These are phyloP conservation scores for Ustilago shanxiensis DNA, from an alignment of 1,284 basidiomycete species.

Conservation along the genomic window DNA sequence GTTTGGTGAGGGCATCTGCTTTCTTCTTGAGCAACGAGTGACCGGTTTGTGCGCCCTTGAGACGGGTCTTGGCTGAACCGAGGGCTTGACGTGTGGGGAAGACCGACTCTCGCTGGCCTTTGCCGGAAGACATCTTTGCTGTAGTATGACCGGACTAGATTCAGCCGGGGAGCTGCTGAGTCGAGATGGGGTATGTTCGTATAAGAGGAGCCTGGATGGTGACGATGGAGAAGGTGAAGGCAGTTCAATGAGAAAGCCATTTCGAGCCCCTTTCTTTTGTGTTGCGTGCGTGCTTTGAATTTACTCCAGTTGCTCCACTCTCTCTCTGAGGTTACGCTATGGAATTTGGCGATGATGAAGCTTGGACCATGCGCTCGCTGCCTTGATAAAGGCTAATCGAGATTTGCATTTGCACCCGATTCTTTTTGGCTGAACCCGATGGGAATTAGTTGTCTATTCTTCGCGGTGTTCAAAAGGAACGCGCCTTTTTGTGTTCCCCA, in stretches of 20 bases:
- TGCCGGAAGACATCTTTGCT: slow-evolving; percentile 80
- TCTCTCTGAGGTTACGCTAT: not conserved
- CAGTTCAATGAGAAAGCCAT: not conserved
- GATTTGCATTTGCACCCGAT: not conserved
- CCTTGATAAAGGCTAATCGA: not conserved
- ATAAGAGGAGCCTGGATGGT: not conserved
- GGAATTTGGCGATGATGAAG: slow-evolving; percentile 6
- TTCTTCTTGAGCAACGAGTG: slow-evolving; percentile 98
- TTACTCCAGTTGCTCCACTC: not conserved
- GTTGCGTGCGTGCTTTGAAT: not conserved
- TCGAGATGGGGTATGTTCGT: not conserved
- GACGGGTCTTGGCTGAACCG: slow-evolving; percentile 89
- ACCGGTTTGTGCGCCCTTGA: slow-evolving; percentile 97
- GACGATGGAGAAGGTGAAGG: not conserved
- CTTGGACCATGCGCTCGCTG: slow-evolving; percentile 36
- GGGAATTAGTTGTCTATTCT: not conserved
- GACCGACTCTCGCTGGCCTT: slow-evolving; percentile 87
- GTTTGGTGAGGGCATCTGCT: slow-evolving; percentile 91
- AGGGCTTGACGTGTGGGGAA: slow-evolving; percentile 80
- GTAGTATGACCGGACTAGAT: not conserved
- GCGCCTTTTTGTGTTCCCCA: slow-evolving; percentile 16
- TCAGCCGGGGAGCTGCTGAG: not conserved
- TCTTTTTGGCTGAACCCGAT: not conserved
- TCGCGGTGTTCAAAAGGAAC: slow-evolving; percentile 13
- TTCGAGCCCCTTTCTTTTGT: slow-evolving; percentile 3